Base-by-base conservation (phyloP, 352 stramenopile species). In the Globisporangium abappressorium region DNA sequence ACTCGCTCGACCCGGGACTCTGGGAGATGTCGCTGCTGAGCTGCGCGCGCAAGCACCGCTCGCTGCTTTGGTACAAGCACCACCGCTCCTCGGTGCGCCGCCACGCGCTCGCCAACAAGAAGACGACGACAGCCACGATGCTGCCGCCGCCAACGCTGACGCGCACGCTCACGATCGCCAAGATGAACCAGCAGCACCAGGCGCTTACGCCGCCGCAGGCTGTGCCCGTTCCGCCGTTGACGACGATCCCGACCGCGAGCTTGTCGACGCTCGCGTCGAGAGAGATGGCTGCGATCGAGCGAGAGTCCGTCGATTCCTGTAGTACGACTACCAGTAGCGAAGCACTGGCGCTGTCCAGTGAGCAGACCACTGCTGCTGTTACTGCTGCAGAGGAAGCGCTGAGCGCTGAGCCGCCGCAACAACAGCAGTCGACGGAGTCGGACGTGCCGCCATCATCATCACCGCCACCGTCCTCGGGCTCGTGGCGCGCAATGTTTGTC, bases 1-100 rank as follows among this genome's bases (percentile, higher is more conserved):
- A 78, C 59, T 65, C 80, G 11, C 51, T 80, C 46, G 78, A 82
- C 60, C 73, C 68, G 51, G 79, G 70, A 67, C 75, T 81, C 54
- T 82, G 75, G 75, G 79, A 90, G 62, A 88, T 90, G 81, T 79
- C 81, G 57, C 69, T 90, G 49, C 77, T 90, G 51, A 80, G 69
- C 57, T 88, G 73, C 63, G 71, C 78, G 61, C 78, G 75, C 36
- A 80, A 81, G 34, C 72, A 90, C 67, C 81, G 81, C 57, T 76
- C 78, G 47, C 71, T 85, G 58, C 71, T 84, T 56, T 84, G 68
- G 74, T 78, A 81, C 54, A 74, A 74, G 57, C 66, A 74, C 36
- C 76, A 85, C 41, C 81, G 79, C 73, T 70, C 73, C 0, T 36
- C 77, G 30, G 59, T 66, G 14, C 81, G 74, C n/a, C 79, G 79